Base-by-base conservation (phyloP, 371 early-diverging fungal genomes). In the Mortierella sp. region DNA sequence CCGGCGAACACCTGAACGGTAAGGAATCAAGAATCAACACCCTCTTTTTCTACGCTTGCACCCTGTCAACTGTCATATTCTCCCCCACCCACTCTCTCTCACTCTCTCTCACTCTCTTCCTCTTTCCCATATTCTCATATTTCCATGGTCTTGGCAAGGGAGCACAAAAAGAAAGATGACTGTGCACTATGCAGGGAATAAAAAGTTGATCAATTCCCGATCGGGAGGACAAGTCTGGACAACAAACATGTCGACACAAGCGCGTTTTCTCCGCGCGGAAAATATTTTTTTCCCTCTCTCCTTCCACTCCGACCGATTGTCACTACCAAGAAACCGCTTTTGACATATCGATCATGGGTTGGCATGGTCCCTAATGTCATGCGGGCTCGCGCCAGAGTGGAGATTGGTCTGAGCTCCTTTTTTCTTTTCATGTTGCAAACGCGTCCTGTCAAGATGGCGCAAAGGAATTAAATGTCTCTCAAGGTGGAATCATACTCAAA, bases 191-290 rank as follows among this genome's bases (percentile, higher is more conserved):
- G 50, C 50, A 61, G 34, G 21, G 34, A 11, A 37, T 31, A 21
- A 50, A 6, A 59, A 14, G 57, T 46, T 1, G 40, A 67, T 67
- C 67, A 37, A 2, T 37, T 67, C 37, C 67, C 43, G 34, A 67
- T 67, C 24, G 40, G 67, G 67, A 67, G 40, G 64, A 34, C 34
- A 61, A 34, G 21, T 16, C n/a, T n/a, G n/a, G n/a, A n/a, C n/a
- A 34, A 19, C 16, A 37, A 5, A 5, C 67, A 50, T 40, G 67
- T 64, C 24, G 16, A 24, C 19, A 6, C 31, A 3, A 16, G 10
- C 24, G 0, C 43, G n/a, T n/a, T 40, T 67, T 67, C 67, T 67
- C 67, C 67, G 67, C 67, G 40, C 40, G 67, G 67, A 67, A 64
- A 67, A 67, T 67, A 67, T 40, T 67, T 37, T 67, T 67, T 37